Conservation (phyloP, 106 monocot species). For the Amphibolis antarctica region DNA sequence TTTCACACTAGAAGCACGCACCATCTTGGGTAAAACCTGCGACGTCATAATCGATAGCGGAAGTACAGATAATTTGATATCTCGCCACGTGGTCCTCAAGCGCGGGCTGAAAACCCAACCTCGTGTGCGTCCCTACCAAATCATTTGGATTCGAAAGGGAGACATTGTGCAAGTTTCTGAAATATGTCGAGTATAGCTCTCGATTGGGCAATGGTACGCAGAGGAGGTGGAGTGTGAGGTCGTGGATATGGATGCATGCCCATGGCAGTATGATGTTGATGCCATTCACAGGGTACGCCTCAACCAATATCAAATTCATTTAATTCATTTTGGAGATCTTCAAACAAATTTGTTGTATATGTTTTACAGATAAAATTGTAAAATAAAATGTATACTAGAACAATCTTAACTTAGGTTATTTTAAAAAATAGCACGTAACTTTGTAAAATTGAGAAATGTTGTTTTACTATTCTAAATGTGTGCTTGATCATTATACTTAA, state of each 20-base stretch:
- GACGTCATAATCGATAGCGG: not conserved
- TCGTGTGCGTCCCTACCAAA: no score
- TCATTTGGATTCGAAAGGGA: not conserved
- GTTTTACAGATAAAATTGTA: no score
- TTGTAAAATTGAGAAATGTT: no score
- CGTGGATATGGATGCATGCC: not conserved
- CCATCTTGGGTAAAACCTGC: not conserved
- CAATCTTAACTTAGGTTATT: no score
- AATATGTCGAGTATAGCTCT: not conserved
- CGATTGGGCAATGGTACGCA: not conserved
- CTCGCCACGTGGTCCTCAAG: not conserved
- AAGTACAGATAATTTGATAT: not conserved
- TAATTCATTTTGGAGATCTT: no score
- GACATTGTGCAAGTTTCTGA: not conserved
- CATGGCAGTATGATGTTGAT: constrained; percentile 1
- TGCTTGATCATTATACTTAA: no score
- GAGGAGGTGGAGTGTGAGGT: not conserved
- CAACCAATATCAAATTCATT: not conserved
- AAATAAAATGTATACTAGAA: no score
- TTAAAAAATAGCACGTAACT: no score
- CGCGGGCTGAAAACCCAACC: no score
- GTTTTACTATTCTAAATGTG: no score
- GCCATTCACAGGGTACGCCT: not conserved
- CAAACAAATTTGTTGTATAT: no score
- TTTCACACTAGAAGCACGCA: not conserved